phyloP scores from a whole-genome alignment of 371 early-diverging fungal species.

The Thermomucor indicae-seudaticae region DNA sequence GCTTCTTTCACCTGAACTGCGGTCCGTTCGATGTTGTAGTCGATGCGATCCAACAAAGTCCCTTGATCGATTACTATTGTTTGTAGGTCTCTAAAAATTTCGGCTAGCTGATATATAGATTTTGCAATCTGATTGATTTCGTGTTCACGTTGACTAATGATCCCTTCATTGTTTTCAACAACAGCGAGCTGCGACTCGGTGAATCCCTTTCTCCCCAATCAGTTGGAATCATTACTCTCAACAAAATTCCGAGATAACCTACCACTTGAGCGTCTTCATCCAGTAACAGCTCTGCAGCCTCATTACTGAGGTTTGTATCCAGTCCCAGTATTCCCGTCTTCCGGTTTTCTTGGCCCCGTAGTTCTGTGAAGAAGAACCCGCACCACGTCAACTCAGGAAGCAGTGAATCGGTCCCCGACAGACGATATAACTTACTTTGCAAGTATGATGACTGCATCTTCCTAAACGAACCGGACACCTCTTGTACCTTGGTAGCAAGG shows the following conservation, averaged over 20 bases:
- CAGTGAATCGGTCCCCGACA: not conserved
- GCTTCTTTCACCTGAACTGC: constrained; percentile 77
- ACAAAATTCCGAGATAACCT: not conserved
- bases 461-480: constrained; percentile 75
- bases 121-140: constrained; percentile 92
- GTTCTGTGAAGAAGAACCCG: constrained; percentile 13
- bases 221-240: not conserved
- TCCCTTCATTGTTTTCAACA: constrained; percentile 66
- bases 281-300: constrained; percentile 40
- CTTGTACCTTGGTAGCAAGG: constrained; percentile 88
- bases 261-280: constrained; percentile 48
- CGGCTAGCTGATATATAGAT: constrained; percentile 88
- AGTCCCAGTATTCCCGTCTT: constrained; percentile 45
- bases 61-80: constrained; percentile 97
- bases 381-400: too few species aligned
- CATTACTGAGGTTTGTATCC: constrained; percentile 33
- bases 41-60: constrained; percentile 94
- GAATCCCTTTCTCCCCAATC: constrained; percentile 55
- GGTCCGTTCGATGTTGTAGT: constrained; percentile 93
- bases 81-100: constrained; percentile 90
- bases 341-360: constrained; percentile 43
- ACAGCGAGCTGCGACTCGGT: constrained; percentile 81
- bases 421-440: constrained; percentile 69
- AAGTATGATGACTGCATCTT: constrained; percentile 85
- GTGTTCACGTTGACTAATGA: constrained; percentile 79